Base-by-base conservation (phyloP, 176 grass and related monocot genomes). In the Typha latifolia region DNA sequence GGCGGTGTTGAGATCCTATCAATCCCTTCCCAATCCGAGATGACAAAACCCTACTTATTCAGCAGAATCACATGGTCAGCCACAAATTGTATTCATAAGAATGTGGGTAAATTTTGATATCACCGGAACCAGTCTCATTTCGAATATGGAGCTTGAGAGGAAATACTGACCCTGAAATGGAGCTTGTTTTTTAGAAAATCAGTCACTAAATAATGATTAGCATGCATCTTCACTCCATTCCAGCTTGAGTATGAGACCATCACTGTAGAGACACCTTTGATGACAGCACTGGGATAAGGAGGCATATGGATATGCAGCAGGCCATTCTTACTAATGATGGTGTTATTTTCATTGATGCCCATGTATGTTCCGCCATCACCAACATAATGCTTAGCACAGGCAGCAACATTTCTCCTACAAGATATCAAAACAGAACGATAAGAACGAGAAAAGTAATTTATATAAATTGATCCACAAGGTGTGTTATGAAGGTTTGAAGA, bases 1-100 rank as follows among this genome's bases (percentile, higher is more conserved):
- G 79, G 66, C n/a, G 69, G 53, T 14, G 61, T 29, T n/a, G 69
- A 49, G 29, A 88, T 73, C 70, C 76, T 81, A 53, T 76, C 70
- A 66, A 56, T 69, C 48, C 31, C 80, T 48, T 74, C 31, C 48
- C 77, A 75, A 69, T 73, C 29, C 1, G 47, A 73, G 49, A 70
- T 63, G 32, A 70, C 57, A 49, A 80, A 79, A 49, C 74, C 81
- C 74, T 79, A 37, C 32, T 48, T 61, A 51, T 49, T 18, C 69
- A 0, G 4, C 69, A 51, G 76, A 32, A 69, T 20, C 11, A 53
- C 55, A 34, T 67, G 15, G 63, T 71, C 77, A 61, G 43, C 51
- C 32, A 37, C 47, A 59, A 61, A 75, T 37, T 4, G 11, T 52
- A 57, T 19, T 10, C 19, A 18, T 56, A 57, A 65, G 29, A 7